Evolutionary conservation across 2,329 filamentous ascomycete species (phyloP).

Genomic region (Verticillium dahliae): DNA sequence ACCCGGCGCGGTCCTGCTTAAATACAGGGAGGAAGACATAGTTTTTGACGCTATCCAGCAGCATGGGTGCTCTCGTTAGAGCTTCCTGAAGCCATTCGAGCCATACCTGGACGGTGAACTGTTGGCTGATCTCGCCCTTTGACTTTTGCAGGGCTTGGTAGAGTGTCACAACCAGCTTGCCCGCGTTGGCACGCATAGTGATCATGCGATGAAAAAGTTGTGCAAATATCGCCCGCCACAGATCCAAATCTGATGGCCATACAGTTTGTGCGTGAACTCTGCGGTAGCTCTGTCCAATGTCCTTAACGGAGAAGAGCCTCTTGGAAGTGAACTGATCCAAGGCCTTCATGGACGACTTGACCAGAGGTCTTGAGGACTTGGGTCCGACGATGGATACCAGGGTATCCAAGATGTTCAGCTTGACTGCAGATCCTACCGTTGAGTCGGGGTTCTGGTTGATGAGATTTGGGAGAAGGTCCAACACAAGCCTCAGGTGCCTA

Average conservation of each 20-base stretch:
- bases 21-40: constrained; percentile 59
- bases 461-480: constrained; percentile 49
- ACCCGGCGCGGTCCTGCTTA: constrained; percentile 46
- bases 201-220: constrained; percentile 50
- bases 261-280: constrained; percentile 18
- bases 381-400: constrained; percentile 54
- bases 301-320: constrained; percentile 41
- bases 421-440: constrained; percentile 29
- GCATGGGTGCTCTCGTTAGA: constrained; percentile 38
- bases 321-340: constrained; percentile 62
- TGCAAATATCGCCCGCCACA: constrained; percentile 45
- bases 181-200: constrained; percentile 52
- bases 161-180: constrained; percentile 53
- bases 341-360: constrained; percentile 64
- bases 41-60: constrained; percentile 57
- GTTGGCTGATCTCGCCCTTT: constrained; percentile 9
- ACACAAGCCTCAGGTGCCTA: constrained; percentile 55
- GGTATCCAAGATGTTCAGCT: constrained; percentile 38
- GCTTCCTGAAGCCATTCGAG: constrained; percentile 49
- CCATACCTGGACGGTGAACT: constrained; percentile 39
- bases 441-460: constrained; percentile 41
- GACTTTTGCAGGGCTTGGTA: constrained; percentile 39
- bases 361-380: constrained; percentile 54
- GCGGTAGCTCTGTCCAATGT: constrained; percentile 37
- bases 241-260: constrained; percentile 13